Base-by-base conservation (phyloP, 768 basidiomycete species). In the Phanerochaete sordida region DNA sequence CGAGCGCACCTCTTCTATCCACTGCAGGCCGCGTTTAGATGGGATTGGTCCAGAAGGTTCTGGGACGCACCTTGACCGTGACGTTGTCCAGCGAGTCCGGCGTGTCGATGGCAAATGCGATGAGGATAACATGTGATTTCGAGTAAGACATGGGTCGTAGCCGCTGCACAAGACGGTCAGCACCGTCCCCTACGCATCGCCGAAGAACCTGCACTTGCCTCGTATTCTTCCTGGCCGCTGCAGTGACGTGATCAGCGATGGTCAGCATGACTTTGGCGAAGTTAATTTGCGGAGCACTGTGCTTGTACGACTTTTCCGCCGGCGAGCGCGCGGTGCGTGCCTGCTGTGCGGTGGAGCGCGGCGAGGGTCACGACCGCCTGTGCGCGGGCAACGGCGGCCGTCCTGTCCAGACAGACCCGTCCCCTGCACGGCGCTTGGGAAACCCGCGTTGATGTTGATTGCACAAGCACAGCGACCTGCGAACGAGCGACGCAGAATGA, bases 161-260 rank as follows among this genome's bases (percentile, higher is more conserved):
- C 64, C 96, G 89, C 89, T 95, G 70, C 45, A 57, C 23, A 39
- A 27, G 45, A 3, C 12, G 27, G 57, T 59, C 33, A 49, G 59
- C n/a, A 4, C 16, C 31, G 45, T 45, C 19, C 39, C 26, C 11
- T 13, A 45, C 13, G 27, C 28, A 44, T 49, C n/a, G 30, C 3
- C 2, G 23, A 44, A 26, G 11, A 27, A 13, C 21, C 5, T 28
- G 6, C 51, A 68, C 78, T 53, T 60, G 92, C 92, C 81, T 98
- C 96, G 73, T 99, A 98, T 77, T 97, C 96, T 79, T 99, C 96
- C 78, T 98, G 95, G 48, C 96, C 95, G 69, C 95, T 97, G 70
- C 59, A 28, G 30, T 26, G 49, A 28, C 19, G 28, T 28, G 27
- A 50, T 50, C 7, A 45, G 26, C 35, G 13, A 49, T 9, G 5